Base-by-base conservation (phyloP, 2,329 filamentous ascomycete genomes). In the Helotiales sp. region DNA sequence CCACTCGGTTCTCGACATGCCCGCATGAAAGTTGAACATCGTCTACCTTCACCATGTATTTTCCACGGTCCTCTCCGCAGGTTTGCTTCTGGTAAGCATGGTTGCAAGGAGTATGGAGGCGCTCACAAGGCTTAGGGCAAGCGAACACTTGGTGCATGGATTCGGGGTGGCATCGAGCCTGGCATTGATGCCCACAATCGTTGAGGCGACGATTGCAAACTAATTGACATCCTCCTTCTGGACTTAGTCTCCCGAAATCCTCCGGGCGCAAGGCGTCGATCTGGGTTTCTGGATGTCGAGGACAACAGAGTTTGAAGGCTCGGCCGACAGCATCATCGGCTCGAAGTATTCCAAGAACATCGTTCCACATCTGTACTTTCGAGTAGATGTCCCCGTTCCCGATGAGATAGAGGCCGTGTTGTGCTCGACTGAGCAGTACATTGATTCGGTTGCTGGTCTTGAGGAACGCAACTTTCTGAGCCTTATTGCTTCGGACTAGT, bases 391-490 rank as follows among this genome's bases (percentile, higher is more conserved):
- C 76, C 0, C 86, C 74, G 72, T 93, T 90, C 1, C 91, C 89
- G 37, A 93, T 87, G 20, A 93, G 80, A 73, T 89, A 91, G 84
- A 93, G 87, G 0, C 90, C 89, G 70, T 92, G 86, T 70, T 87
- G 81, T 0, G 90, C 90, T 6, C 91, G 85, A 45, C 85, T 89
- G 0, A 92, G 79, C 0, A 92, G 80, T 0, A 92, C 89, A 65
- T 92, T 91, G 77, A 93, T 88, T 0, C 90, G 84, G 71, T 93
- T 91, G 0, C 83, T 79, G 0, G 87, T 89, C 28, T 80, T 84
- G 0, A 94, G 79, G 67, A 93, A 94, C 0, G 91, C 91, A 20
- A 85, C 84, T 6, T 83, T 85, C 8, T 78, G 79, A 7, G 84
- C 72, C 0, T 76, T 68, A 70, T 94, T 94, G 78, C 90, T 92